phyloP scores from a whole-genome alignment of 129 eudicot species.

The Centaurea solstitialis region DNA sequence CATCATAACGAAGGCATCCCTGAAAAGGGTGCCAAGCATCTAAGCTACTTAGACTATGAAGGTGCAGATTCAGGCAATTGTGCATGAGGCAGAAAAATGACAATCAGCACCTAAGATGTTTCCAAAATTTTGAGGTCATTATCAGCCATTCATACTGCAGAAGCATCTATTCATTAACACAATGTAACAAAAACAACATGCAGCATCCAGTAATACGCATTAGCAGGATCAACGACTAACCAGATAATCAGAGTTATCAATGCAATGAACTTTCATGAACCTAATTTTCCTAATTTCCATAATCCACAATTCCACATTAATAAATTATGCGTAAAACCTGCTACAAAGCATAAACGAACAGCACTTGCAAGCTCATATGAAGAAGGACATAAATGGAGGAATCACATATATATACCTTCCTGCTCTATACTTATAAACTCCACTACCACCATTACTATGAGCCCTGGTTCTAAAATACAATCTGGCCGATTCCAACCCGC shows the following conservation, averaged over 20 bases:
- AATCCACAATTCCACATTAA: not conserved
- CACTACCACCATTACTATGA: conserved; percentile 47
- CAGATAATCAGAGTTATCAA: not conserved
- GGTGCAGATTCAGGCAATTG: not conserved
- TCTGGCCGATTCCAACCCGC: conserved; percentile 75
- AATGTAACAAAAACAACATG: conserved; percentile 6
- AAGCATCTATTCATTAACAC: not conserved
- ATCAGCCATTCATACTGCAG: not conserved
- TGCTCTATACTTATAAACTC: conserved; percentile 75
- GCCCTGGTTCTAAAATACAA: conserved; percentile 61
- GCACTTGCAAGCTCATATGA: not conserved
- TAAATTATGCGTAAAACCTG: not conserved
- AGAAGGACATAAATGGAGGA: not conserved
- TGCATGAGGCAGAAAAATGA: not conserved
- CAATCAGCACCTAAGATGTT: not conserved
- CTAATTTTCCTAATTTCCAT: not conserved
- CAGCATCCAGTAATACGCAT: conserved; percentile 19
- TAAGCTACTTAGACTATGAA: not conserved
- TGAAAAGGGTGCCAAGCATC: not conserved
- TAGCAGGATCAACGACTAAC: conserved; percentile 6
- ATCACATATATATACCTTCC: conserved; percentile 74
- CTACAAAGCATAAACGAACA: not conserved
- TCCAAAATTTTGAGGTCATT: not conserved
- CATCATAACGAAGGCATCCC: not conserved
- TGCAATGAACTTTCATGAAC: not conserved